Conservation (phyloP, 2,329 filamentous ascomycete species). For the Pseudocercospora fuligena region DNA sequence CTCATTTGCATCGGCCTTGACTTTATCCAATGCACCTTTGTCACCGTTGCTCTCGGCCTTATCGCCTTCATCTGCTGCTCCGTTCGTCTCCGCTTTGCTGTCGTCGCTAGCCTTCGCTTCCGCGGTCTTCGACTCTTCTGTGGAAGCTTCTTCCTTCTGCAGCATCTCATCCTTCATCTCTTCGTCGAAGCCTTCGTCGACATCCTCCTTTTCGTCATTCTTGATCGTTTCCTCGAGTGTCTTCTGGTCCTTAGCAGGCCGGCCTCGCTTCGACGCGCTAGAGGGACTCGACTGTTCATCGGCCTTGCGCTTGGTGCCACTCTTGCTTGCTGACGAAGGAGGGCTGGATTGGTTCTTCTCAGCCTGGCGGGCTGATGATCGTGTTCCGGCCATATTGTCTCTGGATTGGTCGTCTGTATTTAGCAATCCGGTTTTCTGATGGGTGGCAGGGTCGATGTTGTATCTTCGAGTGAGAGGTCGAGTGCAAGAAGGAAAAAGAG, state of each 20-base stretch:
- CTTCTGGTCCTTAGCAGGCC: constrained; percentile 51
- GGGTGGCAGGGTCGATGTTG: not conserved
- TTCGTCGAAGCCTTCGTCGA: constrained; percentile 32
- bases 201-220: constrained; percentile 14
- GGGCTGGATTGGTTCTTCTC: constrained; percentile 16
- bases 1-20: constrained; percentile 39
- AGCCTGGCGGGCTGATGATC: constrained; percentile 18
- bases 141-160: constrained; percentile 32
- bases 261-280: constrained; percentile 50
- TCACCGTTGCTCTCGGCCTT: constrained; percentile 18
- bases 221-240: constrained; percentile 56
- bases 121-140: constrained; percentile 36
- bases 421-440: not conserved
- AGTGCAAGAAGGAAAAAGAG: not conserved
- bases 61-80: not conserved
- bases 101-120: not conserved
- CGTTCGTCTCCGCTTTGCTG: not conserved
- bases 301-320: constrained; percentile 25
- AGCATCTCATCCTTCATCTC: constrained; percentile 35
- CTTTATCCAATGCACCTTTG: constrained; percentile 36
- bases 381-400: constrained; percentile 17
- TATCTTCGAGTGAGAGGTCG: not conserved
- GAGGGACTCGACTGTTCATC: constrained; percentile 27
- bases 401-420: not conserved
- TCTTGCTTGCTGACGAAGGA: constrained; percentile 5